Evolutionary conservation across 78 protist species (phyloP), one percentile per base, ranked within the genome.

Genomic region (Dictyostelium intermedium): DNA sequence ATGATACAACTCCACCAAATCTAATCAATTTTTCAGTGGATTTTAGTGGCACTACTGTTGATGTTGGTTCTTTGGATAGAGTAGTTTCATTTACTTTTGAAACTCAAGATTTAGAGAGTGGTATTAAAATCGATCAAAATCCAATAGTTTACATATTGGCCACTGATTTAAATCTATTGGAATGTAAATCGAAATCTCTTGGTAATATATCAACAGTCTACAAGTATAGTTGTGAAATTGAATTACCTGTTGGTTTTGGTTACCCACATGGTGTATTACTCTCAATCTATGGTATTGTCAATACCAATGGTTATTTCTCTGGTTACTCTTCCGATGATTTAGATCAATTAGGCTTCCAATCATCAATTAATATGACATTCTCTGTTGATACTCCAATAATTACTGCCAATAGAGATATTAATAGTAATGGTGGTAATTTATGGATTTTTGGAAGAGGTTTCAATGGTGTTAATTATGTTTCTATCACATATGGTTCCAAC

Each of bases 171-270:
- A 16, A 60, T 60, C 18, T 60, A 23, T 23, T 60, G 2, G 8
- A 4, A 60, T 60, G 70, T 60, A n/a, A 60, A 60, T n/a, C n/a
- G n/a, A n/a, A n/a, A n/a, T n/a, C n/a, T n/a, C n/a, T n/a, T n/a
- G n/a, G n/a, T n/a, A n/a, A n/a, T n/a, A n/a, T n/a, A n/a, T n/a
- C n/a, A n/a, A n/a, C n/a, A n/a, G n/a, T n/a, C n/a, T n/a, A n/a
- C n/a, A n/a, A n/a, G n/a, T 73, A 73, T 73, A 16, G 0, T 13
- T 73, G 80, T 34, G 80, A 73, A 32, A 61, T 82, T 37, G 34
- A 82, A 11, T n/a, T 82, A 35, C 87, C 85, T 14, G 18, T 35
- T 60, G 61, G 27, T 2, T 82, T 82, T 61, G 87, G 87, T 0
- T 82, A 60, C 37, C 87, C 87, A 5, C 0, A n/a, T 61, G 76